Base-by-base conservation (phyloP, 2,329 filamentous ascomycete genomes). In the Colletotrichum somersetense region DNA sequence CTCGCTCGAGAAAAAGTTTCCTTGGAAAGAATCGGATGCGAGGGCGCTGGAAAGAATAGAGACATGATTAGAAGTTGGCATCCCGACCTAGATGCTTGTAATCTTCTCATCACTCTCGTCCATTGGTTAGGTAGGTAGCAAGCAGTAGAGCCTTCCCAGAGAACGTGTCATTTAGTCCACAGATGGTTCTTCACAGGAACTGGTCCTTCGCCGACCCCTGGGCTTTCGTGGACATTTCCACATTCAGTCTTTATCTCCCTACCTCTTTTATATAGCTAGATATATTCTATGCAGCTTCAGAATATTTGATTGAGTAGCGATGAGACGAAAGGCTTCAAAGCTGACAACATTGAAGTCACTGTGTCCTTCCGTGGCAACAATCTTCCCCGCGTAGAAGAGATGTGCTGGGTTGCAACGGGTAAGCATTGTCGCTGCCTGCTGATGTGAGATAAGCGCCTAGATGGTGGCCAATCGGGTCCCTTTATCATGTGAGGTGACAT, bases 1-100 rank as follows among this genome's bases (percentile, higher is more conserved):
- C 3, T 59, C 62, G 8, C 46, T 70, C 6, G 67, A 70, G 20
- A 14, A 61, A 1, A 55, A 2, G 0, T 70, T 59, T 20, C 67
- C 67, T 0, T 70, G 67, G 62, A 14, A 55, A 6, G 55, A 26
- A 16, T 66, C 62, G 0, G 62, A 70, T 16, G 35, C 62, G 0
- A 33, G 55, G 1, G 6, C 23, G 12, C 38, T 66, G 20, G 40
- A 48, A 26, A 57, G 33, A 2, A 40, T 23, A 10, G 12, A 38
- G 30, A 1, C 2, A 18, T 53, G 14, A 53, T 11, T 18, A 16
- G 12, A 30, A 5, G 23, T 18, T 30, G 6, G 50, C 23, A 23
- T 53, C 14, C 14, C 50, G 6, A 10, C 14, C 26, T 26, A 5
- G 11, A 26, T 26, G 48, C 14, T 26, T n/a, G 11, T 11, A 26